phyloP scores from a whole-genome alignment of 202 grass and related monocot species.

The Panicum virgatum region DNA sequence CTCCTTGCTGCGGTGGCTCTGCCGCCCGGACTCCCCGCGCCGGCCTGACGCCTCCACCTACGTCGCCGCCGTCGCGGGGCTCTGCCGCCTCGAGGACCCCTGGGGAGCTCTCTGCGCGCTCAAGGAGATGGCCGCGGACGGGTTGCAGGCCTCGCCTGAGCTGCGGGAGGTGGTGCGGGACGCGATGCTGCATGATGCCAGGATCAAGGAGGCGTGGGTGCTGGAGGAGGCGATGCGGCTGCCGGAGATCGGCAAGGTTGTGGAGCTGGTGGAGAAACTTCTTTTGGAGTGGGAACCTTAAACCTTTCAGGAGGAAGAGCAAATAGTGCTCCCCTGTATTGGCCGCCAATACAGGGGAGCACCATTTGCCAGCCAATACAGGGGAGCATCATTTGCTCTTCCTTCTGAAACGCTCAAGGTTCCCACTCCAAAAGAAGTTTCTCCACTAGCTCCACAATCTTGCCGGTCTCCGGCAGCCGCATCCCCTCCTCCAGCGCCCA shows the following conservation, averaged over 20 bases:
- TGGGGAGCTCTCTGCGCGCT: slow-evolving; percentile 46
- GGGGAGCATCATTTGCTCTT: background rate
- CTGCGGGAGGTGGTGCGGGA: slow-evolving; percentile 46
- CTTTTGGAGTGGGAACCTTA: slow-evolving; percentile 62
- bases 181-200: slow-evolving; percentile 63
- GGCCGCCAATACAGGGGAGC: background rate
- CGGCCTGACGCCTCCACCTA: slow-evolving; percentile 60
- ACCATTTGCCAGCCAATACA: no score
- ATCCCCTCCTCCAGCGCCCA: slow-evolving; percentile 61
- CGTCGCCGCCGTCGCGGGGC: slow-evolving; percentile 46
- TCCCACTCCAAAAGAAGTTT: slow-evolving; percentile 62
- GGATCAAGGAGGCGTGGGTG: slow-evolving; percentile 65
- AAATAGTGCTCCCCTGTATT: background rate
- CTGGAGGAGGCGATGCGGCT: slow-evolving; percentile 56
- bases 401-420: slow-evolving; percentile 20
- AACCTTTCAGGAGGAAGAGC: background rate
- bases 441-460: slow-evolving; percentile 44
- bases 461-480: slow-evolving; percentile 30
- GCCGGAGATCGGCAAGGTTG: slow-evolving; percentile 30
- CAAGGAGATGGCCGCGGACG: slow-evolving; percentile 60
- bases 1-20: slow-evolving; percentile 75
- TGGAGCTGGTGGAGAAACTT: slow-evolving; percentile 52
- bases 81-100: slow-evolving; percentile 59
- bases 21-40: slow-evolving; percentile 58
- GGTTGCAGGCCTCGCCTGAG: slow-evolving; percentile 26